These are phyloP conservation scores for Aspergillus indologenus DNA, from an alignment of 495 filamentous ascomycete species.

Conservation along the genomic window DNA sequence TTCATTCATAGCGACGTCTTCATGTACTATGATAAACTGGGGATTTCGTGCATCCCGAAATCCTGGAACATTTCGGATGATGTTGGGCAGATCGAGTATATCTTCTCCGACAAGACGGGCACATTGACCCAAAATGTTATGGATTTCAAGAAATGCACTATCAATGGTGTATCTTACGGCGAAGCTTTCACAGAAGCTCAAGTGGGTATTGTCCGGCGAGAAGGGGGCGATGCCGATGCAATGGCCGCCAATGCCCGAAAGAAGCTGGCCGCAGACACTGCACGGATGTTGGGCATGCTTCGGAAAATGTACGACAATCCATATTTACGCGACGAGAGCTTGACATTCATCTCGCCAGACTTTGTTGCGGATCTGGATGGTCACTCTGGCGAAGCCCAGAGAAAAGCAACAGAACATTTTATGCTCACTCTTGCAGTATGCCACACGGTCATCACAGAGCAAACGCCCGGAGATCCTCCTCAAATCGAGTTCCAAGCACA, in stretches of 20 bases:
- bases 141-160: constrained; percentile 98
- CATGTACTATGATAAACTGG: constrained; percentile 96
- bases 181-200: constrained; percentile 97
- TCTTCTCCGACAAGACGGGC: constrained; percentile 99
- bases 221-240: constrained; percentile 79
- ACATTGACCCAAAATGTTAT: constrained; percentile 99
- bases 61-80: constrained; percentile 99
- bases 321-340: constrained; percentile 80
- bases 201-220: constrained; percentile 87
- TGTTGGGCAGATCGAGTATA: constrained; percentile 97
- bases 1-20: constrained; percentile 95
- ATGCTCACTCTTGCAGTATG: constrained; percentile 95
- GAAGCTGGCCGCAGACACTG: constrained; percentile 76
- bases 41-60: constrained; percentile 93
- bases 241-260: constrained; percentile 69
- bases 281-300: constrained; percentile 66
- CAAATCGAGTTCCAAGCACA: constrained; percentile 95
- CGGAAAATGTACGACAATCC: constrained; percentile 82
- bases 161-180: constrained; percentile 92
- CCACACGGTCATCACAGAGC: constrained; percentile 93
- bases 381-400: constrained; percentile 72
- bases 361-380: constrained; percentile 80
- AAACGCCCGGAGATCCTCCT: constrained; percentile 81
- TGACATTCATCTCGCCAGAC: constrained; percentile 90
- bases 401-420: constrained; percentile 75